These are phyloP conservation scores for Prunus dulcis DNA, from an alignment of 306 rosid species.

Conservation along the genomic window DNA sequence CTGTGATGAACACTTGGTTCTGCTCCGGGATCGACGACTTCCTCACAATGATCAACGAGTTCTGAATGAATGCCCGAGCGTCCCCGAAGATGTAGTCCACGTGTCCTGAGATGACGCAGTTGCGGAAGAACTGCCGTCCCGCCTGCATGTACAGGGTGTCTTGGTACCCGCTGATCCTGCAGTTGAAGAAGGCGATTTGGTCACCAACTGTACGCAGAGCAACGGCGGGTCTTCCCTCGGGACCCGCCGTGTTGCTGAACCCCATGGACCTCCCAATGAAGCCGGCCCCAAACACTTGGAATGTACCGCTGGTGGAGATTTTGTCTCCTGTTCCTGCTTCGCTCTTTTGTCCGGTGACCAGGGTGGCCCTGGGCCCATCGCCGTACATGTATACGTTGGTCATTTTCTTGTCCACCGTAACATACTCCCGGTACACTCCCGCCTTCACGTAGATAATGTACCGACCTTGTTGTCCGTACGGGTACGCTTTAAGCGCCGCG, in stretches of 20 bases:
- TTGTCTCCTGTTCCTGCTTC: conserved; percentile 16
- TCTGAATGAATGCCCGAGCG: conserved; percentile 44
- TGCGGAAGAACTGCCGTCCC: conserved; percentile 63
- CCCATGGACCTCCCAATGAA: conserved; percentile 55
- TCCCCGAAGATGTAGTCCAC: conserved; percentile 77
- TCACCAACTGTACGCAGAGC: conserved; percentile 65
- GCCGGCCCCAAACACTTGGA: conserved; percentile 3
- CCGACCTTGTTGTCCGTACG: conserved; percentile 35
- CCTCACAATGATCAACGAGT: conserved; percentile 46
- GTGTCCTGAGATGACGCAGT: conserved; percentile 76
- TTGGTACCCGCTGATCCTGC: conserved; percentile 57
- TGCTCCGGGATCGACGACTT: conserved; percentile 36
- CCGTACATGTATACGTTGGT: conserved; percentile 53
- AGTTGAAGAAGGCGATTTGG: conserved; percentile 46
- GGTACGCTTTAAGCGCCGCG: conserved; percentile 49
- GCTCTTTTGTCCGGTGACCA: conserved; percentile 51
- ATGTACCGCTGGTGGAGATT: conserved; percentile 29
- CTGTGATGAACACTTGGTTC: conserved; percentile 41
- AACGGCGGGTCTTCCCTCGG: conserved; percentile 69
- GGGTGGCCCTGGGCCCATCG: conserved; percentile 57
- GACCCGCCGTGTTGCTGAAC: conserved; percentile 67
- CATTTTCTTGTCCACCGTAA: conserved; percentile 25
- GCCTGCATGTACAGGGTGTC: conserved; percentile 65
- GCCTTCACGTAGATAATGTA: conserved; percentile 62
- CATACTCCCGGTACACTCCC: conserved; percentile 53